Percentiles rank a stretch among this genome's conserved stretches.
Conservation (phyloP, 2,329 filamentous ascomycete genomes). For the Trichophyton benhamiae region DNA sequence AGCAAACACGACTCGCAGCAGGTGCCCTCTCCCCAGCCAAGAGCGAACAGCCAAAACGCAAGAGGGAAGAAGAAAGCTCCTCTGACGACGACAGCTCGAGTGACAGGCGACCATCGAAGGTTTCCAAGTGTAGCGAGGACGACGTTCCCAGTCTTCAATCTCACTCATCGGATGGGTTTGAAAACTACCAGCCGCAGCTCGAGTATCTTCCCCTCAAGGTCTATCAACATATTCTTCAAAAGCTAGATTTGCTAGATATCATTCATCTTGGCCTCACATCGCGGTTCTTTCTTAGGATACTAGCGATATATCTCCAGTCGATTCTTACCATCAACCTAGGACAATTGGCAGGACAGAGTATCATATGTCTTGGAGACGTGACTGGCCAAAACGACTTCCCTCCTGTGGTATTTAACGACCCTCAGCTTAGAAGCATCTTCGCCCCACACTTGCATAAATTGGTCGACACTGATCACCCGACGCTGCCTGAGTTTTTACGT, state of each 20-base stretch:
- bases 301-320: neutral
- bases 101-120: neutral
- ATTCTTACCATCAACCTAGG: neutral
- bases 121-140: neutral
- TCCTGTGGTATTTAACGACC: neutral
- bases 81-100: neutral
- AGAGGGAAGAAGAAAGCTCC: neutral
- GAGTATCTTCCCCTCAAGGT: neutral
- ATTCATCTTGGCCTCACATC: conserved; percentile 4
- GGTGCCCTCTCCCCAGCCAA: neutral
- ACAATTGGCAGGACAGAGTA: neutral
- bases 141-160: neutral
- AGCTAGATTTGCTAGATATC: neutral
- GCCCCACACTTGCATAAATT: neutral
- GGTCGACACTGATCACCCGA: neutral
- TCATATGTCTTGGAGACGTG: conserved; percentile 1
- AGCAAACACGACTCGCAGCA: neutral
- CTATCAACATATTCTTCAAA: neutral
- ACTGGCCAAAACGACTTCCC: neutral
- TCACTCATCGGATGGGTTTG: neutral
- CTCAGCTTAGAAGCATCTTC: neutral
- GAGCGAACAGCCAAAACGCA: neutral
- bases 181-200: neutral
- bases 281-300: neutral
- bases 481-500: neutral